Evolutionary conservation across 768 basidiomycete genomes (phyloP).

Genomic region (Antrodiella citrinella): DNA sequence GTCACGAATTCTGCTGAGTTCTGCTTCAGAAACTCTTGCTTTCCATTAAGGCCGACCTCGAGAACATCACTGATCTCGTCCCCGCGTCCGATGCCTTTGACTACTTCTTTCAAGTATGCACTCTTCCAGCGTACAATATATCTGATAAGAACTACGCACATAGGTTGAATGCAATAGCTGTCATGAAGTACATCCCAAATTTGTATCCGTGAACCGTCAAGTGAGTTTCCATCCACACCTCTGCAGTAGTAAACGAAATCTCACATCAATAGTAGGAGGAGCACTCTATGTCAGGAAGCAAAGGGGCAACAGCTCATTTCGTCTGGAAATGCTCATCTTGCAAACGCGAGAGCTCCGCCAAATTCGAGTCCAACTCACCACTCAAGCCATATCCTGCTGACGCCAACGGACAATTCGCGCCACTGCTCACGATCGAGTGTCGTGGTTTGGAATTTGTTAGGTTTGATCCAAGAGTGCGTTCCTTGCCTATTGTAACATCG

Average conservation of each 20-base stretch:
- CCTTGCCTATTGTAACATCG: no score
- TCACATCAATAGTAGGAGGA: conserved; percentile 49
- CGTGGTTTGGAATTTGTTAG: conserved; percentile 76
- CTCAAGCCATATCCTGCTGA: conserved; percentile 52
- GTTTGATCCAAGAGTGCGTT: conserved; percentile 67
- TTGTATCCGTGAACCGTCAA: conserved; percentile 60
- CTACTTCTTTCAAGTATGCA: conserved; percentile 65
- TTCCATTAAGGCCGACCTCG: conserved; percentile 73
- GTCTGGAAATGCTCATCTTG: conserved; percentile 76
- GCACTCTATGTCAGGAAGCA: conserved; percentile 55
- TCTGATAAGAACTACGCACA: no score
- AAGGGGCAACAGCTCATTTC: conserved; percentile 64
- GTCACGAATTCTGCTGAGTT: background rate
- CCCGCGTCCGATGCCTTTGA: conserved; percentile 67
- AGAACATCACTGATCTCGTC: conserved; percentile 63
- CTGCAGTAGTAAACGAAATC: no score
- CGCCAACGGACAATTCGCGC: conserved; percentile 49
- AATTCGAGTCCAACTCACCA: conserved; percentile 50
- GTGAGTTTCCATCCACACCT: conserved; percentile 28
- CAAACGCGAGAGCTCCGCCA: conserved; percentile 77
- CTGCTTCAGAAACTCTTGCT: conserved; percentile 44
- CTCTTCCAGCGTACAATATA: conserved; percentile 1
- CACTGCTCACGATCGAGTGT: conserved; percentile 72
- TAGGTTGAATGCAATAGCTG: conserved; percentile 78
- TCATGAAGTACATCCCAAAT: conserved; percentile 66